These are phyloP conservation scores for Barnettozyma siamensis DNA, from an alignment of 805 yeast genomes.

Conservation along the genomic window DNA sequence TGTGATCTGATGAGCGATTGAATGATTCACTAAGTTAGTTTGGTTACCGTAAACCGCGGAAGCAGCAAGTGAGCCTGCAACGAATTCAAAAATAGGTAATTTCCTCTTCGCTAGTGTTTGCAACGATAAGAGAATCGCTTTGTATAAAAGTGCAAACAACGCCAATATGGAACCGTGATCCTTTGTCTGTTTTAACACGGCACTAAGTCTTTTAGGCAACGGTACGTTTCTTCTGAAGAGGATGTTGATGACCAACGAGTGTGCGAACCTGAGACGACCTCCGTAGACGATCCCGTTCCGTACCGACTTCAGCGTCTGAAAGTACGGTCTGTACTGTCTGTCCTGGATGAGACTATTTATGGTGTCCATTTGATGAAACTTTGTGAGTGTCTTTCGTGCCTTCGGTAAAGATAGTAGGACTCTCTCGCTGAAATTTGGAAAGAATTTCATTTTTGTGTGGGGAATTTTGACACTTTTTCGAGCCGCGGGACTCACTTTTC, in stretches of 20 bases:
- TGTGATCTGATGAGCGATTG: constrained; percentile 67
- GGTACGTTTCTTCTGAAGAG: constrained; percentile 34
- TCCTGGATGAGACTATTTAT: constrained; percentile 26
- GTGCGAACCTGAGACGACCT: constrained; percentile 55
- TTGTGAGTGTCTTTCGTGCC: too few species aligned
- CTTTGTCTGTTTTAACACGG: constrained; percentile 45
- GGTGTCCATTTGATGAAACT: too few species aligned
- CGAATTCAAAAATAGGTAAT: constrained; percentile 16
- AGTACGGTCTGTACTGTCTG: constrained; percentile 30
- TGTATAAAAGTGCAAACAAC: constrained; percentile 48
- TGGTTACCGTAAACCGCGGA: constrained; percentile 35
- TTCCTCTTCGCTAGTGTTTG: constrained; percentile 16
- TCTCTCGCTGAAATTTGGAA: too few species aligned
- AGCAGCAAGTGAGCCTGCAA: constrained; percentile 37
- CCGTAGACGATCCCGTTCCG: constrained; percentile 50
- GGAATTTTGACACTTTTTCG: neutral
- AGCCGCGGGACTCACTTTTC: too few species aligned
- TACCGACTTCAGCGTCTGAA: constrained; percentile 34
- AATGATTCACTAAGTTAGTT: constrained; percentile 30
- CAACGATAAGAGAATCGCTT: constrained; percentile 29
- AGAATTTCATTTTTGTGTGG: too few species aligned
- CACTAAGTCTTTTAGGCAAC: constrained; percentile 35
- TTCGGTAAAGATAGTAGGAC: too few species aligned
- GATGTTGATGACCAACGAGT: constrained; percentile 56
- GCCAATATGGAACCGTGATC: constrained; percentile 55